Evolutionary conservation across 495 filamentous ascomycete species (phyloP), one percentile per base, ranked within the genome.

Genomic region (Aspergillus olivimuriae): DNA sequence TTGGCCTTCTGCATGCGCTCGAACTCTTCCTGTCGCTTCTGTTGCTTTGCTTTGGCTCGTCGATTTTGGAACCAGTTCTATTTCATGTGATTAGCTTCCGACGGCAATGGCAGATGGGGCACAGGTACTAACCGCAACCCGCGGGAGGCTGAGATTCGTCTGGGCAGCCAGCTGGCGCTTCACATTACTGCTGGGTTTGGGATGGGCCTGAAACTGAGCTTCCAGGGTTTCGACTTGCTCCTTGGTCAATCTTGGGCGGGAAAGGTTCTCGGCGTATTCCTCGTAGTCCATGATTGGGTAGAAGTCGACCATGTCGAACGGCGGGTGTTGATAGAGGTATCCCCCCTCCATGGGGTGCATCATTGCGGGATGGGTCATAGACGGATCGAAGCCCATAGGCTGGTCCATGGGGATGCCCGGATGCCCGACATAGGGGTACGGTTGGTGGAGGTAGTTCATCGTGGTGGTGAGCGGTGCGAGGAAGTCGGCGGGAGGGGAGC

Each of bases 51-150:
- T 58, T 89, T 88, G 42, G 85, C 86, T 30, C 87, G 81, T 39
- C 87, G 76, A 59, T 92, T 94, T 60, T 94, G 87, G 62, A 91
- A 94, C 88, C 88, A 92, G 53, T 91, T 91, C 88, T 92, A n/a
- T n/a, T n/a, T n/a, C n/a, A n/a, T n/a, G n/a, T n/a, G n/a, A n/a
- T n/a, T n/a, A n/a, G n/a, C n/a, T n/a, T n/a, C n/a, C n/a, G n/a
- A n/a, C n/a, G n/a, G n/a, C n/a, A n/a, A n/a, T n/a, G n/a, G n/a
- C 16, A 26, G 38, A 12, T 17, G 34, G 34, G 17, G 4, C 39
- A 20, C 23, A 18, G 21, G 39, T 37, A 80, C 81, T 46, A 68
- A 89, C 86, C 52, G 87, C 86, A 53, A 91, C 86, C 48, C 84
- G 73, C 11, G 83, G 78, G 42, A 87, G 68, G 40, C 87, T 86